Percentiles rank a stretch among this genome's conserved stretches.
phyloP scores from a whole-genome alignment of 1,139 yeast species.

The Kluyveromyces sp. region DNA sequence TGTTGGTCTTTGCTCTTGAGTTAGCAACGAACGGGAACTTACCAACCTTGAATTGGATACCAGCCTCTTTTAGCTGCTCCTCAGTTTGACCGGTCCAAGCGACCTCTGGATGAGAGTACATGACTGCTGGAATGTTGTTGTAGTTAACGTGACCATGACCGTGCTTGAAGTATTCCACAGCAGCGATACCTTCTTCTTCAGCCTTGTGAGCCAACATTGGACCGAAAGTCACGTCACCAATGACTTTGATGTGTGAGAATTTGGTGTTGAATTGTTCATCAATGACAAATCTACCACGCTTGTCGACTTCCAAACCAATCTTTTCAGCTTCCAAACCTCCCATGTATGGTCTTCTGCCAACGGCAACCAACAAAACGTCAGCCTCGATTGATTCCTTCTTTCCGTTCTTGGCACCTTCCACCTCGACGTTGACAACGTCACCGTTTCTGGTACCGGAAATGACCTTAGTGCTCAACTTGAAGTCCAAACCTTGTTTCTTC shows the following conservation, averaged over 20 bases:
- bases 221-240: constrained; percentile 97
- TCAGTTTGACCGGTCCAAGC: constrained; percentile 99
- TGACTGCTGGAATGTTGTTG: constrained; percentile 94
- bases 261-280: constrained; percentile 92
- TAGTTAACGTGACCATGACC: constrained; percentile 99
- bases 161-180: constrained; percentile 84
- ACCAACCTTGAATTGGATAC: constrained; percentile 87
- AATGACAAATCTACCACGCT: constrained; percentile 86
- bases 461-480: constrained; percentile 91
- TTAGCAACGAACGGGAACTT: constrained; percentile 98
- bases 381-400: constrained; percentile 74
- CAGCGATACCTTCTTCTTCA: constrained; percentile 99
- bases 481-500: constrained; percentile 90
- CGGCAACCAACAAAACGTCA: constrained; percentile 91
- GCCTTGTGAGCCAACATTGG: constrained; percentile 99
- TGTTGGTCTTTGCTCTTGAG: constrained; percentile 98
- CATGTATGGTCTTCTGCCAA: constrained; percentile 98
- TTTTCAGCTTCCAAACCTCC: constrained; percentile 84
- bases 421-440: constrained; percentile 77
- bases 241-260: constrained; percentile 87
- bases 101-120: constrained; percentile 98
- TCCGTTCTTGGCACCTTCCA: constrained; percentile 85
- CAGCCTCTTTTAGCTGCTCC: constrained; percentile 90
- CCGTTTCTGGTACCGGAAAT: constrained; percentile 81
- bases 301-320: constrained; percentile 83